Conservation (phyloP, 495 filamentous ascomycete species). For the Lasiosphaeria miniovina region DNA sequence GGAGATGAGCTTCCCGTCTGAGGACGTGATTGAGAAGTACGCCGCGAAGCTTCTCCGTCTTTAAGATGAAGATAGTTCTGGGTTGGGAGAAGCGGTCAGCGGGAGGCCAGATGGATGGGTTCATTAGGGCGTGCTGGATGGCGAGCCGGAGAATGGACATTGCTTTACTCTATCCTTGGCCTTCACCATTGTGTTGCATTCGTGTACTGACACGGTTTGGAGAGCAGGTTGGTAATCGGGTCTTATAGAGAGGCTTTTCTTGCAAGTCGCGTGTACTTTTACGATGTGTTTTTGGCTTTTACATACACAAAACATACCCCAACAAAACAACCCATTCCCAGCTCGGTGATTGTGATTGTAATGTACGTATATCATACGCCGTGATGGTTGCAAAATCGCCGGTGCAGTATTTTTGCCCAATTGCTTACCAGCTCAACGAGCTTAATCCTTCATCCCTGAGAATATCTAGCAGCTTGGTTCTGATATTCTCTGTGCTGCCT, state of each 20-base stretch:
- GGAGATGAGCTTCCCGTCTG: constrained; percentile 87
- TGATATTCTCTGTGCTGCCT: too few species aligned
- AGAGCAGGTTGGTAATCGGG: constrained; percentile 19
- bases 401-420: too few species aligned
- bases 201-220: constrained; percentile 7
- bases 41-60: constrained; percentile 79
- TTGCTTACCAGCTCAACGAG: too few species aligned
- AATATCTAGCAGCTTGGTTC: too few species aligned
- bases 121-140: neutral
- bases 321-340: neutral
- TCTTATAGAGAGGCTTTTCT: constrained; percentile 19
- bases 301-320: constrained; percentile 10
- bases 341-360: too few species aligned
- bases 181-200: constrained; percentile 6
- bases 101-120: neutral
- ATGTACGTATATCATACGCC: neutral
- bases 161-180: neutral
- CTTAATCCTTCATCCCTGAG: too few species aligned
- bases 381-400: neutral
- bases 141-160: neutral
- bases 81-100: neutral
- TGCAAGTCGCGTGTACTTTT: constrained; percentile 19
- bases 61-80: constrained; percentile 28
- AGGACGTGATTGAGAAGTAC: constrained; percentile 76
- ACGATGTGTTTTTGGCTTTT: constrained; percentile 13